A percentile compares a stretch with the other conserved stretches of the same genome.
Evolutionary conservation across 192 early-diverging fungal species (phyloP).

Genomic region (Coemansia sp.): DNA sequence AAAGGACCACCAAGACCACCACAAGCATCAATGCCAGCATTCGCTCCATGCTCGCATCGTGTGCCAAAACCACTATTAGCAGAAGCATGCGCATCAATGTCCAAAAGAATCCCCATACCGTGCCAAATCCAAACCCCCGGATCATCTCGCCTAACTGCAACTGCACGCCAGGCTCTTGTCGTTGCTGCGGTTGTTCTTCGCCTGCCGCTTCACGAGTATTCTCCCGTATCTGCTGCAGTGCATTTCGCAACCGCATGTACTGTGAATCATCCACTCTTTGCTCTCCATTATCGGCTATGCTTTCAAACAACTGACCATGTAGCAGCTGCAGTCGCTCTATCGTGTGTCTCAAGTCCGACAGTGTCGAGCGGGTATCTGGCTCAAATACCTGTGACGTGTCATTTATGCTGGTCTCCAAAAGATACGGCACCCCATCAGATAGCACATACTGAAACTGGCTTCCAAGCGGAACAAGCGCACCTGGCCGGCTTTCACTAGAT

Average conservation of each 20-base stretch:
- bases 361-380: too few relatives aligned
- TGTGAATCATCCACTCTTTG: too few relatives aligned
- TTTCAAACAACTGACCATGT: background rate
- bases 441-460: constrained; percentile 47
- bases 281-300: background rate
- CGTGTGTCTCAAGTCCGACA: background rate
- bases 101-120: constrained; percentile 34
- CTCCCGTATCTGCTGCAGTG: too few relatives aligned
- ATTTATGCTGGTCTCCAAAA: constrained; percentile 15
- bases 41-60: constrained; percentile 42
- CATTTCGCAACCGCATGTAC: too few relatives aligned
- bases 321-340: background rate
- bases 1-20: constrained; percentile 11
- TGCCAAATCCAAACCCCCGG: constrained; percentile 25
- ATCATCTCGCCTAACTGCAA: constrained; percentile 14
- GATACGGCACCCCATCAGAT: constrained; percentile 36
- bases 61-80: constrained; percentile 32
- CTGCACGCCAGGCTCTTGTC: constrained; percentile 4
- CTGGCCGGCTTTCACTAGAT: background rate
- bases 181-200: background rate
- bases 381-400: too few relatives aligned
- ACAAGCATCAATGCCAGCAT: constrained; percentile 14
- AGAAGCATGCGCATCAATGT: constrained; percentile 34
- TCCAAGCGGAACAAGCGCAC: constrained; percentile 24
- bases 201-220: background rate